Evolutionary conservation across 106 monocot genomes (phyloP).

Genomic region (Apostasia shenzhenica): DNA sequence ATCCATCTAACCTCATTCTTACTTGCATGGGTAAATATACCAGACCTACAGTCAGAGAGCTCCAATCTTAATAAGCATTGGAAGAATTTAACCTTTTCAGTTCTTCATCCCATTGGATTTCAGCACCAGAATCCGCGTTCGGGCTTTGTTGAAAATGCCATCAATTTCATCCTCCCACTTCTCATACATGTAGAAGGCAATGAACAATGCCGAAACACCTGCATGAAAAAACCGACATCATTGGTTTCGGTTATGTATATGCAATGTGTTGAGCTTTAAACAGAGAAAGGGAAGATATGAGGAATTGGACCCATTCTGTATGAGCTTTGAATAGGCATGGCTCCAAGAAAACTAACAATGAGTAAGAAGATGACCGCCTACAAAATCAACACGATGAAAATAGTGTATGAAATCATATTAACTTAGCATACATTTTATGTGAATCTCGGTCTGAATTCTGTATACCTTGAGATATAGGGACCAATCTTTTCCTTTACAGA

Average conservation of each 20-base stretch:
- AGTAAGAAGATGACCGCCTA: slow-evolving; percentile 35
- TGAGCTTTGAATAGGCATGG: slow-evolving; percentile 27
- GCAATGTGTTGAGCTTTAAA: not conserved
- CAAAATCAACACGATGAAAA: slow-evolving; percentile 9
- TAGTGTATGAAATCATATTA: not conserved
- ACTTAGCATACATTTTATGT: not conserved
- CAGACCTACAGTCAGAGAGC: no score
- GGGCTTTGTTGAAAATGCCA: not conserved
- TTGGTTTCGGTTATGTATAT: not conserved
- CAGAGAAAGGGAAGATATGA: not conserved
- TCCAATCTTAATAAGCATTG: no score
- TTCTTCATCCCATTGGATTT: not conserved
- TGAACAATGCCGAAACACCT: slow-evolving; percentile 50
- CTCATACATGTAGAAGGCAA: slow-evolving; percentile 42
- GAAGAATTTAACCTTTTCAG: no score
- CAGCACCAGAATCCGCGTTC: not conserved
- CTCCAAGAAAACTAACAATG: slow-evolving; percentile 41
- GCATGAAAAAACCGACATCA: not conserved
- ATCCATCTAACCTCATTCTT: no score
- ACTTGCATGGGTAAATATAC: no score
- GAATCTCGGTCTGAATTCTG: not conserved
- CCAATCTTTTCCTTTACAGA: slow-evolving; percentile 91
- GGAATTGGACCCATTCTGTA: slow-evolving; percentile 52
- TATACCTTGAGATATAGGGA: slow-evolving; percentile 58
- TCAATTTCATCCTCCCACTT: slow-evolving; percentile 75